Base-by-base conservation (phyloP, 805 yeast species). In the Lachancea dasiensis region DNA sequence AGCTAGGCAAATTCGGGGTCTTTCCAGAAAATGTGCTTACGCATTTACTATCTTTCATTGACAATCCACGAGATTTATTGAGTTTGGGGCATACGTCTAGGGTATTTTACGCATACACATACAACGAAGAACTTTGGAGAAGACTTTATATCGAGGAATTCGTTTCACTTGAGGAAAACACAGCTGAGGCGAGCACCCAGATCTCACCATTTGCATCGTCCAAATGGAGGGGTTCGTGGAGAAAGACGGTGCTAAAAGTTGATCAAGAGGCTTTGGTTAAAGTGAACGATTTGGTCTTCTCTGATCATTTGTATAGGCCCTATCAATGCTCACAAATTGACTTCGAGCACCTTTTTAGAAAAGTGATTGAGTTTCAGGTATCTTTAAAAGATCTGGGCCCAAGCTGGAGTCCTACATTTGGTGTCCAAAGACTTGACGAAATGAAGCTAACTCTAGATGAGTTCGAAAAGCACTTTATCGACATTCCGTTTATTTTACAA, bases 121-220 rank as follows among this genome's bases (percentile, higher is more conserved):
- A 76, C 52, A 81, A 77, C 51, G 95, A 86, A 46, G 95, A 86
- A 35, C 48, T 82, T 17, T 87, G 96, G 96, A 81, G 81, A 50
- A 70, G 67, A 39, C 40, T 79, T 31, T 77, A 79, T 51, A 61
- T 70, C 24, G 58, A 43, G 13, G 52, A 51, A 25, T 51, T 46
- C 22, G 32, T 37, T 14, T 33, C 37, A 14, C 34, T 51, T 20
- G 38, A 35, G 17, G 53, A 50, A 40, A 48, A 11, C 40, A 46
- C 18, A 43, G 48, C 3, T n/a, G 44, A 14, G 15, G 35, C 23
- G 1, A 34, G 45, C 19, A 34, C 44, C 9, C 28, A 56, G 29
- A 46, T 51, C 5, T 46, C 46, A 8, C 61, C 67, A 2, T 44
- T 49, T 35, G 53, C 58, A 9, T 54, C 64, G 2, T 45, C 44